A percentile compares a stretch with the other conserved stretches of the same genome.
phyloP scores from a whole-genome alignment of 768 basidiomycete genomes.

The Crassisporium funariophilum region DNA sequence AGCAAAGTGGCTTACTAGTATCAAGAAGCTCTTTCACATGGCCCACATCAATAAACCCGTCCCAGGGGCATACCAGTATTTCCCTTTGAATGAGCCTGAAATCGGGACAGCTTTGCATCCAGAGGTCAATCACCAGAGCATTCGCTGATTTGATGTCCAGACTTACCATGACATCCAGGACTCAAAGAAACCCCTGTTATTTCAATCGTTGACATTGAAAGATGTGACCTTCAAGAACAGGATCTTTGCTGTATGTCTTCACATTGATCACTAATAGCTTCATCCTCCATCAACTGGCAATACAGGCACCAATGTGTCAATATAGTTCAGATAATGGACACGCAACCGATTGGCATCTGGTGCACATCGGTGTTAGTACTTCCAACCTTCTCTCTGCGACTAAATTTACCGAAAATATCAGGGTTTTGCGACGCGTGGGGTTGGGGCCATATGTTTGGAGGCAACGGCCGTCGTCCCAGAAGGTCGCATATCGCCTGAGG shows the following conservation, averaged over 20 bases:
- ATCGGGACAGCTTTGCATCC: slow-evolving; percentile 43
- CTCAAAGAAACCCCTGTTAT: slow-evolving; percentile 55
- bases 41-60: slow-evolving; percentile 47
- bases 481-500: slow-evolving; percentile 76
- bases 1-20: no score
- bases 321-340: slow-evolving; percentile 77
- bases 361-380: slow-evolving; percentile 68
- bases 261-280: background rate
- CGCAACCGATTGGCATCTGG: slow-evolving; percentile 82
- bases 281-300: no score
- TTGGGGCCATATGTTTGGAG: slow-evolving; percentile 71
- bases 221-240: slow-evolving; percentile 73
- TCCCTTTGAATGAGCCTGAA: slow-evolving; percentile 59
- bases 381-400: background rate
- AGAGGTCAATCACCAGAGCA: slow-evolving; percentile 4
- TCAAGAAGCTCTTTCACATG: no score
- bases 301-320: slow-evolving; percentile 79
- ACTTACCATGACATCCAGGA: slow-evolving; percentile 41
- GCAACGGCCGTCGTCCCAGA: slow-evolving; percentile 76
- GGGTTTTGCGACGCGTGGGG: slow-evolving; percentile 72
- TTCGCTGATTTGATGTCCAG: background rate
- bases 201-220: slow-evolving; percentile 64
- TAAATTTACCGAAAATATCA: slow-evolving; percentile 17
- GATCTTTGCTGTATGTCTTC: slow-evolving; percentile 58
- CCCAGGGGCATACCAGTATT: slow-evolving; percentile 53